phyloP scores from a whole-genome alignment of 2,329 filamentous ascomycete genomes.

The Aspergillus ochraceoroseus region DNA sequence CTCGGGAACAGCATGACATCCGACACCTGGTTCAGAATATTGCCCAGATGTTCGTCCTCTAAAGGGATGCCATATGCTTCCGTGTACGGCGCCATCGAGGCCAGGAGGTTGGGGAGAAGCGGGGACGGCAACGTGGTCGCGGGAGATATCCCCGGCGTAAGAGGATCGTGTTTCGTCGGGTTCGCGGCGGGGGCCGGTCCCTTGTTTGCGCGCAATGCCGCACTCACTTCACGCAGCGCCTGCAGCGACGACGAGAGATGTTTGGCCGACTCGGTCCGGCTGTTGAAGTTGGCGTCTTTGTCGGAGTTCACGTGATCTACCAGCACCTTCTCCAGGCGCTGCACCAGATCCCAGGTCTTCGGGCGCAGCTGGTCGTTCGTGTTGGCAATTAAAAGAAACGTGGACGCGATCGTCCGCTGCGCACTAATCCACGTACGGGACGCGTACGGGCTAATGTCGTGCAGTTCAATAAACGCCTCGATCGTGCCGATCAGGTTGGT shows the following conservation, averaged over 20 bases:
- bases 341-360: conserved; percentile 28
- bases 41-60: conserved; percentile 29
- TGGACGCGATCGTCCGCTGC: conserved; percentile 41
- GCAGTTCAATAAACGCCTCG: conserved; percentile 54
- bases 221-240: conserved; percentile 31
- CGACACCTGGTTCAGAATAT: conserved; percentile 33
- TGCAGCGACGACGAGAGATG: conserved; percentile 33
- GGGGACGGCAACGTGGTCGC: conserved; percentile 9
- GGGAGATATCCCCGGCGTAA: conserved; percentile 12
- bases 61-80: conserved; percentile 10
- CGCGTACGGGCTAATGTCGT: conserved; percentile 34
- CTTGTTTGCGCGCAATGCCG: conserved; percentile 24
- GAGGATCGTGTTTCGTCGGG: conserved; percentile 4
- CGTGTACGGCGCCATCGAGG: conserved; percentile 9
- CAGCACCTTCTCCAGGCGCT: conserved; percentile 28
- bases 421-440: conserved; percentile 43
- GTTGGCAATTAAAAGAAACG: conserved; percentile 37
- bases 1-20: conserved; percentile 37
- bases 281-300: conserved; percentile 22
- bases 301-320: conserved; percentile 33
- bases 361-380: conserved; percentile 25
- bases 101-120: conserved; percentile 8
- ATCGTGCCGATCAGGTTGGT: conserved; percentile 50
- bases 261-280: conserved; percentile 33
- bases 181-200: conserved; percentile 9